Percentiles rank a stretch among this genome's conserved stretches.
Evolutionary conservation across 2,329 filamentous ascomycete species (phyloP).

Genomic region (Cordyceps javanica): DNA sequence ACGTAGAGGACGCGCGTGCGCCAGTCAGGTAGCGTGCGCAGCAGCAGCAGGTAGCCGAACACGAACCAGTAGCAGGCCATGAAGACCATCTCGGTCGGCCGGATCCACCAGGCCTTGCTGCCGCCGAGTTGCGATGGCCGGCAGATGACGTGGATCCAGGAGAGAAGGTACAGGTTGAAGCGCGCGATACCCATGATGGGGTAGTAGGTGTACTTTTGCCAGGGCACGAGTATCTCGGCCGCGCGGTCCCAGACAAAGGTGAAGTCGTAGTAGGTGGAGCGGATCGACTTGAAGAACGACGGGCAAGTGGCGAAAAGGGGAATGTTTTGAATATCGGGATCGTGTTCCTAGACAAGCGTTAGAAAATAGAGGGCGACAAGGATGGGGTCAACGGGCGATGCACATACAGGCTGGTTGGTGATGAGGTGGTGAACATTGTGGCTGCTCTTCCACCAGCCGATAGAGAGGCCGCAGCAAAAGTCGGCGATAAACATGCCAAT

Average conservation of each 20-base stretch:
- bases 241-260: conserved; percentile 56
- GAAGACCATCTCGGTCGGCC: conserved; percentile 57
- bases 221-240: conserved; percentile 52
- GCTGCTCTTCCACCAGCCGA: conserved; percentile 65
- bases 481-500: conserved; percentile 59
- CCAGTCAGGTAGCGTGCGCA: conserved; percentile 52
- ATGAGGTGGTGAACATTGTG: conserved; percentile 64
- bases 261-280: conserved; percentile 60
- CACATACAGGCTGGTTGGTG: conserved; percentile 53
- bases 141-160: conserved; percentile 58
- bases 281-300: conserved; percentile 57
- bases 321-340: conserved; percentile 59
- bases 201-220: conserved; percentile 64
- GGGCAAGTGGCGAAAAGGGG: conserved; percentile 64
- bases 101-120: conserved; percentile 59
- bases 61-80: conserved; percentile 62
- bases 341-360: conserved; percentile 37
- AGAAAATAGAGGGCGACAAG: conserved; percentile 7
- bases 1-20: conserved; percentile 54
- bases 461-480: conserved; percentile 59
- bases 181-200: conserved; percentile 60
- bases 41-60: conserved; percentile 61
- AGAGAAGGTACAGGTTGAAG: conserved; percentile 66
- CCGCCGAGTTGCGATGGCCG: conserved; percentile 49
- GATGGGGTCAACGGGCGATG: too few relatives aligned